Evolutionary conservation across 2,329 filamentous ascomycete genomes (phyloP).

Genomic region (Xylariomycetidae sp.): DNA sequence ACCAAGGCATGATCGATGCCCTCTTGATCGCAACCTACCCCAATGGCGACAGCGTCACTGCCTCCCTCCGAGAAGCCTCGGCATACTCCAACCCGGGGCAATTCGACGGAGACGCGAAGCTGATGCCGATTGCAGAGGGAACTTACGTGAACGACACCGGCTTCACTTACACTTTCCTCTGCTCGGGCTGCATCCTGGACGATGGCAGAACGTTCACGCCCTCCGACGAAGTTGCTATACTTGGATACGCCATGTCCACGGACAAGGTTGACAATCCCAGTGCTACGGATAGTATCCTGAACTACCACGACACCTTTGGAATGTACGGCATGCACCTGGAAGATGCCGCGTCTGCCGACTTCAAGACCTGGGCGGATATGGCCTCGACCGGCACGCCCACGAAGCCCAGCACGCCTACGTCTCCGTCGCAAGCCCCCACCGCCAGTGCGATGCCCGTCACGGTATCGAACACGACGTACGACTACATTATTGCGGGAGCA

Average conservation of each 20-base stretch:
- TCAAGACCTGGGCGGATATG: slow-evolving; percentile 19
- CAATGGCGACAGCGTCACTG: slow-evolving; percentile 34
- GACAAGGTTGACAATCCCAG: slow-evolving; percentile 25
- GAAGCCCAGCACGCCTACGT: background rate
- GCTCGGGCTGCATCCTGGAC: slow-evolving; percentile 34
- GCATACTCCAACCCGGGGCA: slow-evolving; percentile 40
- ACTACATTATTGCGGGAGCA: slow-evolving; percentile 33
- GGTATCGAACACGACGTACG: slow-evolving; percentile 20
- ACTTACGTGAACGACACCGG: slow-evolving; percentile 47
- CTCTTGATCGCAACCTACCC: slow-evolving; percentile 46
- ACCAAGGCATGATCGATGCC: slow-evolving; percentile 39
- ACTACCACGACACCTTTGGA: slow-evolving; percentile 35
- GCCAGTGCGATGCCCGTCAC: background rate
- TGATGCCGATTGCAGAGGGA: slow-evolving; percentile 41
- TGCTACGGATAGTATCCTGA: slow-evolving; percentile 27
- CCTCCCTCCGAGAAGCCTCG: slow-evolving; percentile 24
- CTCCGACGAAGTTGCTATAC: background rate
- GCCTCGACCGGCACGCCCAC: slow-evolving; percentile 1
- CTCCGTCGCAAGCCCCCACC: background rate
- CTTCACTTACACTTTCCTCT: slow-evolving; percentile 49
- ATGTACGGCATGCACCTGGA: slow-evolving; percentile 28
- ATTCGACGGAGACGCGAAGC: slow-evolving; percentile 34
- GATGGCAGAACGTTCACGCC: slow-evolving; percentile 16
- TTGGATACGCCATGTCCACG: slow-evolving; percentile 15
- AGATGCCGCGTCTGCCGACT: slow-evolving; percentile 27